Evolutionary conservation across 345 rosid genomes (phyloP), one percentile per base, ranked within the genome.

Genomic region (Eucalyptus lansdowneana): DNA sequence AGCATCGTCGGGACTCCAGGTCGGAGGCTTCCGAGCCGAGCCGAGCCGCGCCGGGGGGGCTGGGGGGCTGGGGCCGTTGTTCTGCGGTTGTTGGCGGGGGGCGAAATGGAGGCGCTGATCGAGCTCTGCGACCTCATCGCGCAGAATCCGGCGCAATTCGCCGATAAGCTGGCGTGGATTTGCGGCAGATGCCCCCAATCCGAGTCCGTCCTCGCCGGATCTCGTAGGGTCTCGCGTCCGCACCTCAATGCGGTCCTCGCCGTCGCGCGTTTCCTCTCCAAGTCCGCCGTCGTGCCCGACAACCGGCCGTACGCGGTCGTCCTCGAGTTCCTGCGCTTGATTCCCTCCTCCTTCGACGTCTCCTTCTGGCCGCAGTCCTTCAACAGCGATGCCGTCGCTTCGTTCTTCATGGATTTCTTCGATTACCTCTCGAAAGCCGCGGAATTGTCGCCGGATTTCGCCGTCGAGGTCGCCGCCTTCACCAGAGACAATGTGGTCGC

Each of bases 221-320:
- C 98, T 22, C 94, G 97, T 65, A 93, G 96, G 94, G 97, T 96
- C 80, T 91, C 99, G 53, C 96, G 96, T 44, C 93, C 97, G 22
- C 99, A 98, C 90, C 99, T 98, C 95, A 94, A 96, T 93, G 99
- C 99, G 8, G 95, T 94, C 42, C 96, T 98, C 81, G 99, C 96
- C 27, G 95, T 97, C 37, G 91, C 97, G 50, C 92, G 99, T 47
- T 96, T 97, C 91, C 94, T 97, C 80, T 96, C 99, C 16, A 95
- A 91, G 76, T 92, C 96, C 49, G 91, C 93, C 4, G 93, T 91
- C 54, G 88, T 89, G 22, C 87, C 91, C 58, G 99, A 96, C 50
- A 93, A 89, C 51, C 92, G 96, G 56, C 94, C 99, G 29, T 92
- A 94, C 90, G 92, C 95, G 86, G 92, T 93, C 67, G 91, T 94